These are phyloP conservation scores for Cytauxzoon felis DNA, from an alignment of 169 alveolate species.

Conservation along the genomic window DNA sequence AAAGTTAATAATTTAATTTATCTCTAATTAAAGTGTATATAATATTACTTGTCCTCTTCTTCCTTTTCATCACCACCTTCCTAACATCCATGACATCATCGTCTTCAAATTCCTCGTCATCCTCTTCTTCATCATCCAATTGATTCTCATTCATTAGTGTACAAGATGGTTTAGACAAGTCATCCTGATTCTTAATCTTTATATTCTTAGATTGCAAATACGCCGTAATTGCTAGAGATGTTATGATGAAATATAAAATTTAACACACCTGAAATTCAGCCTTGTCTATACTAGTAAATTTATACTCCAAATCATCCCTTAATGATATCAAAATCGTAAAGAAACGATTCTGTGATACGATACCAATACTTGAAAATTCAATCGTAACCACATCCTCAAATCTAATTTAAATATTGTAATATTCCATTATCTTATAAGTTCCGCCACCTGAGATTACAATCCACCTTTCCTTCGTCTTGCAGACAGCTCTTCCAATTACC, in stretches of 20 bases:
- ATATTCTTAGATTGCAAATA: slow-evolving; percentile 75
- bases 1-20: too few relatives aligned
- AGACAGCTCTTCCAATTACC: too few relatives aligned
- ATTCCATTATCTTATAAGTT: neutral
- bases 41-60: too few relatives aligned
- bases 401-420: too few relatives aligned
- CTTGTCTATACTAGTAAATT: slow-evolving; percentile 90
- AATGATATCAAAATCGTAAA: slow-evolving; percentile 88
- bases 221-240: slow-evolving; percentile 67
- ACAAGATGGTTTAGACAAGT: slow-evolving; percentile 63
- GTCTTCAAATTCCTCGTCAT: slow-evolving; percentile 74
- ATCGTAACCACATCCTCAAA: slow-evolving; percentile 89
- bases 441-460: too few relatives aligned
- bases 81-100: slow-evolving; percentile 68
- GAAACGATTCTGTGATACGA: slow-evolving; percentile 87
- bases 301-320: slow-evolving; percentile 84
- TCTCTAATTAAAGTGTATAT: too few relatives aligned
- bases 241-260: slow-evolving; percentile 23
- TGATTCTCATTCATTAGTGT: slow-evolving; percentile 74
- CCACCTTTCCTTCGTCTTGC: too few relatives aligned
- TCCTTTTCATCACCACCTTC: too few relatives aligned
- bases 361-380: slow-evolving; percentile 90
- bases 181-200: slow-evolving; percentile 71
- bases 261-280: slow-evolving; percentile 76
- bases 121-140: slow-evolving; percentile 83